Evolutionary conservation across 352 stramenopile species (phyloP).

Genomic region (Phytopythium boreale): DNA sequence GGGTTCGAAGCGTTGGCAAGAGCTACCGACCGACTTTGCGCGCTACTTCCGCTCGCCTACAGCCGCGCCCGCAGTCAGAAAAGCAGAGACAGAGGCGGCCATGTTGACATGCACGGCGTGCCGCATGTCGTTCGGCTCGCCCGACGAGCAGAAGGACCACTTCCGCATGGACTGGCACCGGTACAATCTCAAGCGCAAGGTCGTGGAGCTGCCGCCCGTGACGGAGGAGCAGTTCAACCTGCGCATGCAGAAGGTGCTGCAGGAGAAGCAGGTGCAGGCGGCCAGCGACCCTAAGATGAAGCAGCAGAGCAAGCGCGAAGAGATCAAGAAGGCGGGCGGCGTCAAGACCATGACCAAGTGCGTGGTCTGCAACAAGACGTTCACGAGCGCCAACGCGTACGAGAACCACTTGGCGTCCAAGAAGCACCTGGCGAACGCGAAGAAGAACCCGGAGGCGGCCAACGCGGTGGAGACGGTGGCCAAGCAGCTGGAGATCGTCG

Average conservation of each 20-base stretch:
- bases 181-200: conserved; percentile 96
- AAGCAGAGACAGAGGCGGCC: background rate
- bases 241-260: conserved; percentile 71
- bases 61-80: background rate
- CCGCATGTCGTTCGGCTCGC: conserved; percentile 58
- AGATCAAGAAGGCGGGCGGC: conserved; percentile 62
- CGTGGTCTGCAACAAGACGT: conserved; percentile 83
- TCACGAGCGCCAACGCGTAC: conserved; percentile 75
- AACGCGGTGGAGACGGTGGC: conserved; percentile 59
- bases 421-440: conserved; percentile 79
- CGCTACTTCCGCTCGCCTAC: background rate
- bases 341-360: conserved; percentile 81
- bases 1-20: background rate
- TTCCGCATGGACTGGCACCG: conserved; percentile 97
- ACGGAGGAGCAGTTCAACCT: conserved; percentile 84
- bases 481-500: conserved; percentile 58
- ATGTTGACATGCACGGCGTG: conserved; percentile 87
- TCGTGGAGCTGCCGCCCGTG: conserved; percentile 92
- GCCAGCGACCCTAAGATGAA: conserved; percentile 74
- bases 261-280: conserved; percentile 50
- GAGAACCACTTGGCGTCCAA: conserved; percentile 86
- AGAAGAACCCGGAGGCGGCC: conserved; percentile 54
- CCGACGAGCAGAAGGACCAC: conserved; percentile 80
- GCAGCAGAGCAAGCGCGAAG: conserved; percentile 57
- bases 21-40: background rate